phyloP scores from a whole-genome alignment of 306 rosid genomes.

The Hippophae gyantsensis region DNA sequence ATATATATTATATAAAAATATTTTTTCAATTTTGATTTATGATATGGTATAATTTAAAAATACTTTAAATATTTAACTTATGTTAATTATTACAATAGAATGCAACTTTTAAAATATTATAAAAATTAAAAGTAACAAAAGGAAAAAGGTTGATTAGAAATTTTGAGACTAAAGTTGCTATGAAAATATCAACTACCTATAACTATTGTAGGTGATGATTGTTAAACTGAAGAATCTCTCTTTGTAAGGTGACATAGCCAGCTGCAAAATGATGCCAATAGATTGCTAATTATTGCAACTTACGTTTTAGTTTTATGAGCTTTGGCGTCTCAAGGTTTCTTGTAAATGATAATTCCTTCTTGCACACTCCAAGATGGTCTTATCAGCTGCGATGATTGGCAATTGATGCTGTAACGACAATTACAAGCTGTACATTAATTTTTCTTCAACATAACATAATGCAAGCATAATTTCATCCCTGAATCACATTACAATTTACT shows the following conservation, averaged over 20 bases:
- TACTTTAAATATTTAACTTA: no score
- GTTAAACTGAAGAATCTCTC: no score
- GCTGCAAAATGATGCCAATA: background rate
- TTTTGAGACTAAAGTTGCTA: no score
- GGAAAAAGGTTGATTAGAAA: no score
- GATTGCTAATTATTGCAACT: background rate
- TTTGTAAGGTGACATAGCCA: slow-evolving; percentile 1
- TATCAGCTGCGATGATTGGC: slow-evolving; percentile 78
- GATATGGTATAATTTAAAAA: no score
- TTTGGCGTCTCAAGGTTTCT: slow-evolving; percentile 49
- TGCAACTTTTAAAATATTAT: no score
- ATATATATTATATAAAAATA: no score
- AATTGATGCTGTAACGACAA: slow-evolving; percentile 59
- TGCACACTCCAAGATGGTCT: slow-evolving; percentile 79
- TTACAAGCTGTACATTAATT: slow-evolving; percentile 12
- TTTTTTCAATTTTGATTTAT: no score
- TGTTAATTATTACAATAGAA: no score
- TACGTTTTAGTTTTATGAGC: slow-evolving; percentile 6
- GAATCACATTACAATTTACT: background rate
- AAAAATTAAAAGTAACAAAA: no score
- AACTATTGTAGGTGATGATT: no score
- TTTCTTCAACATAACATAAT: background rate
- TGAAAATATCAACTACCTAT: no score
- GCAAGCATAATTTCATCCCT: background rate
- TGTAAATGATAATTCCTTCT: slow-evolving; percentile 59